phyloP scores from a whole-genome alignment of 768 basidiomycete species.

The Heimioporus sp. region DNA sequence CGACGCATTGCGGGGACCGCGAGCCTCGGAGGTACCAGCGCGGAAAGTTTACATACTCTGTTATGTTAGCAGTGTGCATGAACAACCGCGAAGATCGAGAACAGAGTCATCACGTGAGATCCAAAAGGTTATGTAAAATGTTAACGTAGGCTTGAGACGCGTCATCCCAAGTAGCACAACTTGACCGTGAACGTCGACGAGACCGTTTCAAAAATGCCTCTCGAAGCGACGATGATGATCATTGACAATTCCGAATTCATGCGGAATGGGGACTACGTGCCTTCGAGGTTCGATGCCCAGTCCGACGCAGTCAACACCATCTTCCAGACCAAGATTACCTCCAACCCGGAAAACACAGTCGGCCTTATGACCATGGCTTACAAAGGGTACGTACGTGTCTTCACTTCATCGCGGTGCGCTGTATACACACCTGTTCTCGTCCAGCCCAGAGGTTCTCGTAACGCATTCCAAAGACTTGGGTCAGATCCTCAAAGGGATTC shows the following conservation, averaged over 20 bases:
- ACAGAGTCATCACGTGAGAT: too few species aligned
- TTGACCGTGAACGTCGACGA: slow-evolving; percentile 14
- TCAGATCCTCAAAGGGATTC: slow-evolving; percentile 80
- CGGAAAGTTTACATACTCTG: too few species aligned
- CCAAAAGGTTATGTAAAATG: slow-evolving; percentile 15
- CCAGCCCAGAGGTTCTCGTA: slow-evolving; percentile 91
- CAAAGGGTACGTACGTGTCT: slow-evolving; percentile 65
- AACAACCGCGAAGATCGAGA: too few species aligned
- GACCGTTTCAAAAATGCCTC: slow-evolving; percentile 63
- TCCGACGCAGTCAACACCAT: slow-evolving; percentile 87
- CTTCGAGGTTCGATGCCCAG: slow-evolving; percentile 88
- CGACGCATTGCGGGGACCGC: too few species aligned
- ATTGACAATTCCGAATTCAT: slow-evolving; percentile 98
- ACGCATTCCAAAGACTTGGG: slow-evolving; percentile 96
- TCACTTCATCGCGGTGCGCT: not conserved
- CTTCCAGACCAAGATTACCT: slow-evolving; percentile 90
- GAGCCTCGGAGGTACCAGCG: too few species aligned
- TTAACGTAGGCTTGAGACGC: slow-evolving; percentile 17
- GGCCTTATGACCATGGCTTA: slow-evolving; percentile 99
- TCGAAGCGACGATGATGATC: slow-evolving; percentile 97
- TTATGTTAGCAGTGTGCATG: too few species aligned
- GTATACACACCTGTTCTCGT: slow-evolving; percentile 1
- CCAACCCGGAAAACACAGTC: slow-evolving; percentile 97
- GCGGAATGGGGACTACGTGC: slow-evolving; percentile 90
- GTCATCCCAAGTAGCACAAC: slow-evolving; percentile 18